Conservation (phyloP, 2,329 filamentous ascomycete genomes). For the Exophiala dermatitidis region DNA sequence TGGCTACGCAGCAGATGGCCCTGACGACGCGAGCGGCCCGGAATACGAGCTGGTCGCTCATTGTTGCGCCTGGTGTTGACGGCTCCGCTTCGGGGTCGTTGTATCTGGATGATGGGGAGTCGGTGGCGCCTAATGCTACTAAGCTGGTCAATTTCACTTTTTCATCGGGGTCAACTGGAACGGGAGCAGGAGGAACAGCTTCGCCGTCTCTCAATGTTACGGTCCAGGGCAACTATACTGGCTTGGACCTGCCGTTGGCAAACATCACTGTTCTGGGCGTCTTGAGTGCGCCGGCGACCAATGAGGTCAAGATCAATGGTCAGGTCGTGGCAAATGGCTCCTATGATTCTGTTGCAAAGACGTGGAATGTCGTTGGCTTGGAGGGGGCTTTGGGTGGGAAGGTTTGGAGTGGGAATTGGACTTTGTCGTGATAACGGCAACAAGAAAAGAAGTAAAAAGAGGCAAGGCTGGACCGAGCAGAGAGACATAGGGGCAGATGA, state of each 20-base stretch:
- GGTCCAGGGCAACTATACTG: constrained; percentile 48
- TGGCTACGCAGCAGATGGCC: constrained; percentile 61
- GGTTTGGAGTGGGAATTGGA: constrained; percentile 55
- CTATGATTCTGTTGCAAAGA: constrained; percentile 44
- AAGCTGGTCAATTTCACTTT: constrained; percentile 43
- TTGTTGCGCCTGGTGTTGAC: constrained; percentile 52
- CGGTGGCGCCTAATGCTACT: constrained; percentile 49
- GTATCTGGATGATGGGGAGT: constrained; percentile 71
- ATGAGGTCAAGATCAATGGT: constrained; percentile 49
- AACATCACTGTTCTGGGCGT: constrained; percentile 60
- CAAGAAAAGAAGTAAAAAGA: background rate
- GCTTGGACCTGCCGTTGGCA: constrained; percentile 49
- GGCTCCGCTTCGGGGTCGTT: constrained; percentile 55
- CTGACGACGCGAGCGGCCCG: constrained; percentile 60
- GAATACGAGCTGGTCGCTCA: constrained; percentile 58
- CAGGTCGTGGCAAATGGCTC: constrained; percentile 35
- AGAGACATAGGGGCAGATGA: too few relatives aligned
- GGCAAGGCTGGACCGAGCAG: background rate
- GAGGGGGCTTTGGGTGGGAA: constrained; percentile 44
- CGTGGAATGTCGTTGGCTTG: constrained; percentile 48
- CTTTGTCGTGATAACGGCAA: constrained; percentile 40
- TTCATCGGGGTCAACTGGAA: constrained; percentile 27
- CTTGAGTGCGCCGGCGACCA: constrained; percentile 30
- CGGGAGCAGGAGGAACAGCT: too few relatives aligned
- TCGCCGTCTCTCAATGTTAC: constrained; percentile 38